Conservation (phyloP, 169 alveolate genomes). For the Cryptosporidium baileyi region DNA sequence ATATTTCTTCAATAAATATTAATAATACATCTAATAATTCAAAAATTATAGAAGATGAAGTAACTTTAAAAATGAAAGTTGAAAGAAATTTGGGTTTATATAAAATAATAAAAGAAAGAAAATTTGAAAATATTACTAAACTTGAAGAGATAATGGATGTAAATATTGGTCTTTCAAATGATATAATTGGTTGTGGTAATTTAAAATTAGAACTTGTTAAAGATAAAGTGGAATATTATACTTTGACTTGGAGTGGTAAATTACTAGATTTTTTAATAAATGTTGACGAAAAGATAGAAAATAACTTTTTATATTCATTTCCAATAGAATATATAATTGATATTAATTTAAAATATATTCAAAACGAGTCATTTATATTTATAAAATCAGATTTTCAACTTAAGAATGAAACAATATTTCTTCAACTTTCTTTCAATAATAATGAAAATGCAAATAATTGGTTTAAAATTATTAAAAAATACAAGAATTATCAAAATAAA, state of each 20-base stretch:
- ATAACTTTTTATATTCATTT: neutral
- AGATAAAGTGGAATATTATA: constrained; percentile 9
- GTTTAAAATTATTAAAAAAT: neutral
- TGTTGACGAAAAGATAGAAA: no score
- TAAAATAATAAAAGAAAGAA: neutral
- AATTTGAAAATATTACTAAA: neutral
- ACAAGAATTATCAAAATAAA: neutral
- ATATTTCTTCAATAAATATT: neutral
- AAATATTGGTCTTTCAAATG: constrained; percentile 9
- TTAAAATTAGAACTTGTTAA: neutral
- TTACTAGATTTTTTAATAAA: neutral
- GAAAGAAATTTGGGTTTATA: constrained; percentile 13
- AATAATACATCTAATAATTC: neutral
- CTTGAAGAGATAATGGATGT: neutral
- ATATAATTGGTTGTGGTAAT: constrained; percentile 34
- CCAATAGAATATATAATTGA: constrained; percentile 27
- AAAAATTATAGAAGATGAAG: constrained; percentile 7
- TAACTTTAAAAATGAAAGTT: constrained; percentile 21
- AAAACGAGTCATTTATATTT: constrained; percentile 15
- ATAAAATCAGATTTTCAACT: constrained; percentile 51
- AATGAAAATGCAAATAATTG: constrained; percentile 11
- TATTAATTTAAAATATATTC: constrained; percentile 18
- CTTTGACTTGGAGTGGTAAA: constrained; percentile 37
- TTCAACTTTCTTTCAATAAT: constrained; percentile 51
- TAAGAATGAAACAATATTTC: constrained; percentile 31